Percentiles rank a stretch among this genome's conserved stretches.
These are phyloP conservation scores for Pleurotus pulmonarius DNA, from an alignment of 768 basidiomycete genomes.

Conservation along the genomic window DNA sequence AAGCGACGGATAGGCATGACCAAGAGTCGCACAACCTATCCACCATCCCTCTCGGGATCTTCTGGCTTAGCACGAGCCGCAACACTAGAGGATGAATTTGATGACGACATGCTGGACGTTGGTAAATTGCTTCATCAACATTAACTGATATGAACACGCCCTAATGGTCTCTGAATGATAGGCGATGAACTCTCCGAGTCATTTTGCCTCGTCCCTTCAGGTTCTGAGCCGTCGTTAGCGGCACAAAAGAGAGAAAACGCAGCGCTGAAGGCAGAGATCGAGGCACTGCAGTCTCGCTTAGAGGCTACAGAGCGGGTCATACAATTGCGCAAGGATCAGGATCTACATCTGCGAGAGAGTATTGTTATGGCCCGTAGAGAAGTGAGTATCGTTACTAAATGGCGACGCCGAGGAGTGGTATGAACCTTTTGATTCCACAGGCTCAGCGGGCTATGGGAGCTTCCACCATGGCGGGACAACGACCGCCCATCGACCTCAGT, in stretches of 20 bases:
- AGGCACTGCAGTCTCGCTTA: conserved; percentile 52
- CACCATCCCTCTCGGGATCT: background rate
- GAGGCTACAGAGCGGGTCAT: conserved; percentile 59
- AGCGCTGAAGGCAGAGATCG: conserved; percentile 57
- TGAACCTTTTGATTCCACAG: conserved; percentile 29
- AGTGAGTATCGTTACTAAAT: conserved; percentile 20
- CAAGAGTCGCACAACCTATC: conserved; percentile 3
- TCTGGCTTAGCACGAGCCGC: background rate
- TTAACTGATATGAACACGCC: background rate
- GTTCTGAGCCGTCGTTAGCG: conserved; percentile 44
- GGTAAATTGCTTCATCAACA: conserved; percentile 35
- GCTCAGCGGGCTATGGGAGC: conserved; percentile 79
- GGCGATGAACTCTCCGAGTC: conserved; percentile 77
- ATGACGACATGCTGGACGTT: conserved; percentile 63
- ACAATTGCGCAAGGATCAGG: conserved; percentile 73
- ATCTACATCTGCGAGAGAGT: conserved; percentile 74
- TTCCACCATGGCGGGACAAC: conserved; percentile 50
- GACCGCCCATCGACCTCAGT: conserved; percentile 48
- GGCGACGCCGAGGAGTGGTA: conserved; percentile 1
- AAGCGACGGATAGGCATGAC: conserved; percentile 47
- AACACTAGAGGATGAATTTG: conserved; percentile 43
- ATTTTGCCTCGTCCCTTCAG: conserved; percentile 70
- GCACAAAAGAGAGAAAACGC: conserved; percentile 65
- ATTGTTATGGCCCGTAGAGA: conserved; percentile 72
- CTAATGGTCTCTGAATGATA: conserved; percentile 14